Base-by-base conservation (phyloP, 208 protist species). In the Tritrichomonas foetus region DNA sequence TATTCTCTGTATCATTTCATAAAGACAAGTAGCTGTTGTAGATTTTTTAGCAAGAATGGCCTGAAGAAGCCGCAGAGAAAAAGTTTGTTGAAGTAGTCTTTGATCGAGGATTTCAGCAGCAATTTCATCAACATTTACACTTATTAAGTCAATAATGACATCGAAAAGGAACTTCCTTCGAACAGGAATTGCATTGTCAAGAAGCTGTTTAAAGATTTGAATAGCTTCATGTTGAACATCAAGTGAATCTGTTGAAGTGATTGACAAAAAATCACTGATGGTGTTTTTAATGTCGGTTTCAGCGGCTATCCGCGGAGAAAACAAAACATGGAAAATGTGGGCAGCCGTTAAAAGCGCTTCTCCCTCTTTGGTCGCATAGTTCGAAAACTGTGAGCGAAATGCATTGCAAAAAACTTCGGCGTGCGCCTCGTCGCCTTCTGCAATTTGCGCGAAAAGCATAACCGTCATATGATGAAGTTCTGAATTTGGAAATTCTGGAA, bases 201-300 rank as follows among this genome's bases (percentile, higher is more conserved):
- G 30, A 3, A 82, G 39, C 30, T 27, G 11, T 30, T 82, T 27
- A 39, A 82, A 82, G 20, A 82, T 82, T 1, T 16, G 11, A 20
- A 82, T 39, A n/a, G 74, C 74, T 82, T 82, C 74, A 30, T 41
- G 33, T 25, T 82, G 74, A 53, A 82, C 22, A 53, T 82, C 74
- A 47, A 82, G 33, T 22, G 74, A 82, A n/a, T 82, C 74, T 8
- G 33, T 82, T 16, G 74, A 50, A 47, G 74, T 30, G 33, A 82
- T 20, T 3, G 41, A 47, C 39, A 82, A 50, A 41, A 82, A 82
- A 25, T 82, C 74, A 30, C 33, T 30, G 16, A 82, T 82, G 22
- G 33, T 30, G 16, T 82, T 82, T 41, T 82, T 82, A 9, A 82
- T 82, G 50, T 82, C 74, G 0, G 41, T 50, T 50, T 82, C 74